Conservation (phyloP, 495 filamentous ascomycete species). For the Glutinoglossum americanum region DNA sequence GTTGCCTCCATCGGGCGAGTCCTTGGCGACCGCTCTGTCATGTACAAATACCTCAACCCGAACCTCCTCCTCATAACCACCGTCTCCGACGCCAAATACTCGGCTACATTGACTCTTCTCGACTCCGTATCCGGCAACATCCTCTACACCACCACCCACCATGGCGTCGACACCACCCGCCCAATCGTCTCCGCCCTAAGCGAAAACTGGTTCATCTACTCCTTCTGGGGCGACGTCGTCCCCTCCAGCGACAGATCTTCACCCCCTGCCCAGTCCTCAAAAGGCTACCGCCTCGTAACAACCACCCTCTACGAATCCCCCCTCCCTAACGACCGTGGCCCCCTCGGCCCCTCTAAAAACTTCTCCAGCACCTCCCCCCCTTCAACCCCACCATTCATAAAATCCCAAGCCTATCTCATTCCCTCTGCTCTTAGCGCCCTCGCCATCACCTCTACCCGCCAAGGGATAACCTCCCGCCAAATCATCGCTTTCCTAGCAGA, state of each 20-base stretch:
- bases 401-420: slow-evolving; percentile 63
- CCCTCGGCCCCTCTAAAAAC: slow-evolving; percentile 42
- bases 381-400: slow-evolving; percentile 37
- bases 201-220: slow-evolving; percentile 92
- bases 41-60: slow-evolving; percentile 92
- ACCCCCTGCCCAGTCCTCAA: slow-evolving; percentile 25
- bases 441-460: slow-evolving; percentile 67
- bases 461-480: slow-evolving; percentile 76
- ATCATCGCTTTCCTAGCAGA: slow-evolving; percentile 56
- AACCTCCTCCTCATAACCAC: slow-evolving; percentile 67
- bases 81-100: slow-evolving; percentile 29
- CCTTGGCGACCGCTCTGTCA: slow-evolving; percentile 69
- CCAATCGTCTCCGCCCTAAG: slow-evolving; percentile 56
- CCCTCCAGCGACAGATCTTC: slow-evolving; percentile 21
- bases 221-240: slow-evolving; percentile 47
- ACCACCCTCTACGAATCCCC: slow-evolving; percentile 80
- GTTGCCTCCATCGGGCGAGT: slow-evolving; percentile 90
- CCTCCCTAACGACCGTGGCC: slow-evolving; percentile 64
- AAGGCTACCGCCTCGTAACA: slow-evolving; percentile 72
- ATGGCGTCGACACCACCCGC: slow-evolving; percentile 50
- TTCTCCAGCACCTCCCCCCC: slow-evolving; percentile 36
- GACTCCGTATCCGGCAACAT: slow-evolving; percentile 71
- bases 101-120: slow-evolving; percentile 55
- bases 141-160: slow-evolving; percentile 46
- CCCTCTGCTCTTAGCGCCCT: slow-evolving; percentile 54